These are phyloP conservation scores for Akanthomyces uredinophilus DNA, from an alignment of 2,329 filamentous ascomycete genomes.

Conservation along the genomic window DNA sequence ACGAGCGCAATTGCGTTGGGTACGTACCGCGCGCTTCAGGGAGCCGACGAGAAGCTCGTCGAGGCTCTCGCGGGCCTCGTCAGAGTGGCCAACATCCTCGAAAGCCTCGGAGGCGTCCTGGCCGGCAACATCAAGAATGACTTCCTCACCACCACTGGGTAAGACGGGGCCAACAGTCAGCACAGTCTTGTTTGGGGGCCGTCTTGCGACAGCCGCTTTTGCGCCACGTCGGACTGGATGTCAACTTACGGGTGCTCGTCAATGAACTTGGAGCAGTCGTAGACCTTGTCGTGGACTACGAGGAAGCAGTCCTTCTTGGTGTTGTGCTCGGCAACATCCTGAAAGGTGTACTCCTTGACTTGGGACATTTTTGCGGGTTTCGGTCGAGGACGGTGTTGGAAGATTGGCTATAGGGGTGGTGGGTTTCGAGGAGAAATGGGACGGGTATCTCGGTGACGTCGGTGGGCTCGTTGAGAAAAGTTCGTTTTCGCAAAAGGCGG, in stretches of 20 bases:
- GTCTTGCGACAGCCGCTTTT: background rate
- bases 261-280: constrained; percentile 81
- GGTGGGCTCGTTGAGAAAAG: background rate
- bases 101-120: constrained; percentile 98
- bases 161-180: background rate
- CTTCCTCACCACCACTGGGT: constrained; percentile 89
- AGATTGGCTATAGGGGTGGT: background rate
- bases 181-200: background rate
- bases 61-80: constrained; percentile 94
- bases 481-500: background rate
- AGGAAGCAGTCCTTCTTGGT: constrained; percentile 91
- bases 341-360: constrained; percentile 59
- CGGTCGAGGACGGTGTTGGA: background rate
- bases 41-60: constrained; percentile 67
- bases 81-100: constrained; percentile 97
- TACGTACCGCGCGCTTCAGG: constrained; percentile 71
- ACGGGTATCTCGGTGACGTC: background rate
- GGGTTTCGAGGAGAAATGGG: background rate
- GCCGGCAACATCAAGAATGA: constrained; percentile 89
- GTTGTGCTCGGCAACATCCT: constrained; percentile 79
- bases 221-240: background rate
- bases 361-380: constrained; percentile 25
- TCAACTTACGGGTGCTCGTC: constrained; percentile 85
- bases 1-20: background rate
- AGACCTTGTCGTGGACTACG: constrained; percentile 95